phyloP scores from a whole-genome alignment of 441 rosid species.

The Corymbia citriodora region DNA sequence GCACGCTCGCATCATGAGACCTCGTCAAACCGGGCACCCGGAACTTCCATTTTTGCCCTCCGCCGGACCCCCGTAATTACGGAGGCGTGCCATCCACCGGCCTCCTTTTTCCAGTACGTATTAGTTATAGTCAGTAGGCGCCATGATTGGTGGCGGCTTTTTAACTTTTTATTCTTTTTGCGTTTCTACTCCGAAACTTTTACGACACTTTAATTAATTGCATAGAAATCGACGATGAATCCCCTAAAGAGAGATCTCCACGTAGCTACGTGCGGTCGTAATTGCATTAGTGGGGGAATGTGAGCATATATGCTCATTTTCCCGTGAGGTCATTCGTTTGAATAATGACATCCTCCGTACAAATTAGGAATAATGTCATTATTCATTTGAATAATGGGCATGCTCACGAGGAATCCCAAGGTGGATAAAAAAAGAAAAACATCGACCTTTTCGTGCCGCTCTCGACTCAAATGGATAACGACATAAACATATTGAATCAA shows the following conservation, averaged over 20 bases:
- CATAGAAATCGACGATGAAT: not conserved
- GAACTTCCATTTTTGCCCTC: not conserved
- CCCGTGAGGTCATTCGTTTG: not conserved
- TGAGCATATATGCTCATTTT: accelerated
- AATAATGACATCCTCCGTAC: not conserved
- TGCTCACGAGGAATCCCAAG: not conserved
- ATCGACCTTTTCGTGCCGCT: accelerated
- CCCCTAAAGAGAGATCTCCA: not conserved
- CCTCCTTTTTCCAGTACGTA: not conserved
- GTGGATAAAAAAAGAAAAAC: not conserved
- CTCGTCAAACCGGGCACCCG: not conserved
- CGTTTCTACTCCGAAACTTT: not conserved
- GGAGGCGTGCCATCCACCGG: not conserved
- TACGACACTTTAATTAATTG: not conserved
- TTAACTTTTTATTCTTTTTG: not conserved
- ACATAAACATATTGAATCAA: accelerated
- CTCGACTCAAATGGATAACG: not conserved
- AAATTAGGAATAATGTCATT: not conserved
- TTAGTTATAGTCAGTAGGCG: not conserved
- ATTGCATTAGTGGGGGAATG: not conserved
- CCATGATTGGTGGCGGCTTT: not conserved
- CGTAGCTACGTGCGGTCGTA: not conserved
- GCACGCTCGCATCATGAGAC: not conserved
- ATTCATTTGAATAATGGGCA: too few species aligned
- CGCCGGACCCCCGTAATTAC: not conserved